Evolutionary conservation across 345 rosid species (phyloP), one percentile per base, ranked within the genome.

Genomic region (Combretum micranthum): DNA sequence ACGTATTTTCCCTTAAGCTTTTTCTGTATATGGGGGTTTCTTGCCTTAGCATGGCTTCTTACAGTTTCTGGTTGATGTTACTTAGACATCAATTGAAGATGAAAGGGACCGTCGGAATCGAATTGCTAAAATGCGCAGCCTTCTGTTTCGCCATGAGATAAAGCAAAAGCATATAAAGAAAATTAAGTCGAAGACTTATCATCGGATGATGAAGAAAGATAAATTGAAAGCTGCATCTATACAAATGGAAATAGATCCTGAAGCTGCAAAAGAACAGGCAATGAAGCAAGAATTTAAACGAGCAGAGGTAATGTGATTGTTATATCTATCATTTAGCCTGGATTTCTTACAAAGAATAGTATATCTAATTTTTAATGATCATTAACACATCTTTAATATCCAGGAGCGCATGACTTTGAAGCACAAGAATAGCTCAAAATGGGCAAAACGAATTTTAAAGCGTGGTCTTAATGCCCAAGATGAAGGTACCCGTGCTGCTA

Each of bases 131-230:
- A 83, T 87, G 86, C 85, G 96, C 63, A 80, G 80, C 68, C 84
- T 93, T 64, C 92, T 93, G 64, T 93, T 87, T 67, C 91, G 80
- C 21, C 96, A 93, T 57, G 99, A 93, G 68, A 47, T 83, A 67
- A 93, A 89, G 76, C 69, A 75, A 64, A 89, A 89, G 74, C 86
- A 84, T 37, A 63, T 89, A 17, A 93, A 87, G 76, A 93, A 87
- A 71, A 93, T 93, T 14, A 87, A 93, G 77, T 89, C 97, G 15
- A 93, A 85, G 77, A 78, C 96, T 48, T 89, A 77, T 66, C 94
- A 77, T 62, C 94, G 92, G 12, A 66, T 87, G 52, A 70, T 69
- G 72, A 90, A 82, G 68, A 89, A 82, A 72, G 91, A 85, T 66
- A 79, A 64, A 69, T 37, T 53, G 47, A 91, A 80, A 67, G 69